Conservation (phyloP, 2,329 filamentous ascomycete species). For the Talaromyces sp. region DNA sequence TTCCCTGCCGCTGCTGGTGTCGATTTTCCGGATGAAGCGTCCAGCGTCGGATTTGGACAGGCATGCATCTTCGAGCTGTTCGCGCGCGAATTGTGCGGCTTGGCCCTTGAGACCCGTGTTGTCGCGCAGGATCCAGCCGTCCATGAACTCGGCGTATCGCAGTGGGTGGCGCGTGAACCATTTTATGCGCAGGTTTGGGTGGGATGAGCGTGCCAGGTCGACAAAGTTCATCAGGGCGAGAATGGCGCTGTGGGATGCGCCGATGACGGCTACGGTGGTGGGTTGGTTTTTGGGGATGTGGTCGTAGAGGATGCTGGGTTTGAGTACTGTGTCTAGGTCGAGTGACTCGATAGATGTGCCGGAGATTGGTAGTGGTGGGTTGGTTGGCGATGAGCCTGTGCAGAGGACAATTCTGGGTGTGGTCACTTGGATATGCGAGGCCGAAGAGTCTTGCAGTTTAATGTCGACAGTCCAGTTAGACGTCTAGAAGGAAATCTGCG, state of each 20-base stretch:
- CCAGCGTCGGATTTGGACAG: conserved; percentile 45
- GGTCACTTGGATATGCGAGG: conserved; percentile 29
- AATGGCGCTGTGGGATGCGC: conserved; percentile 61
- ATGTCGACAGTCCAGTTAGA: conserved; percentile 31
- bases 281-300: conserved; percentile 33
- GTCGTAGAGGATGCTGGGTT: conserved; percentile 46
- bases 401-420: conserved; percentile 52
- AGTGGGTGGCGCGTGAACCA: conserved; percentile 61
- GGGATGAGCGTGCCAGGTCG: conserved; percentile 48
- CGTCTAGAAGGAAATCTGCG: conserved; percentile 19
- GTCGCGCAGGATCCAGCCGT: conserved; percentile 61
- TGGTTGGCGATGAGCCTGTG: conserved; percentile 53
- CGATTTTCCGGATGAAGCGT: conserved; percentile 45
- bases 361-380: conserved; percentile 39
- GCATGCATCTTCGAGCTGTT: conserved; percentile 53
- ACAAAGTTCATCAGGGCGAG: conserved; percentile 59
- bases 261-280: conserved; percentile 53
- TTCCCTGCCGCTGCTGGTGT: conserved; percentile 33
- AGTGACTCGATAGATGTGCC: conserved; percentile 40
- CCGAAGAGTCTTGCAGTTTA: conserved; percentile 23
- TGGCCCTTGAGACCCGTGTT: conserved; percentile 63
- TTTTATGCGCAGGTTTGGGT: conserved; percentile 52
- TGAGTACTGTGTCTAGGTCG: conserved; percentile 54
- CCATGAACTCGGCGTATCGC: conserved; percentile 58
- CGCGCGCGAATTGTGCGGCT: conserved; percentile 56